phyloP scores from a whole-genome alignment of 2,329 filamentous ascomycete genomes.

The Nothomitra cinnamomea region DNA sequence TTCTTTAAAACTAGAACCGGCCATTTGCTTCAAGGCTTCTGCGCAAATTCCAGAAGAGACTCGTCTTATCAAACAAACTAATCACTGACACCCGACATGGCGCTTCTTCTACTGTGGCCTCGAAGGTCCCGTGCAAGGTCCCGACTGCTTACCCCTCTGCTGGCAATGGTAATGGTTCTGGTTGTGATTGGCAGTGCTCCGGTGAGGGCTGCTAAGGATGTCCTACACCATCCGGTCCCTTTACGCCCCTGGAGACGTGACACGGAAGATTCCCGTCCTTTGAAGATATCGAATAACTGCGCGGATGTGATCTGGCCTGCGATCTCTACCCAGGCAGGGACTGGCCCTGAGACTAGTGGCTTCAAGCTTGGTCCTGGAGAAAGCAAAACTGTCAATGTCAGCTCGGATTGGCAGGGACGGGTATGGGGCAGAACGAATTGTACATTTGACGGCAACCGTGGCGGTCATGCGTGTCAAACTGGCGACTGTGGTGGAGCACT shows the following conservation, averaged over 20 bases:
- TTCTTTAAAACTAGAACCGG: neutral
- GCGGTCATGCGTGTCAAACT: conserved; percentile 45
- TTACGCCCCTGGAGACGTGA: neutral
- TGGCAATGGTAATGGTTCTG: neutral
- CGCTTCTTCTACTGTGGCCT: neutral
- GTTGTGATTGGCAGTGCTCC: neutral
- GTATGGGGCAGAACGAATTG: conserved; percentile 78
- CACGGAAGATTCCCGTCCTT: neutral
- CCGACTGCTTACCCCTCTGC: neutral
- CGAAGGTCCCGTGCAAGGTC: neutral
- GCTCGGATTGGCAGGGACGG: conserved; percentile 61
- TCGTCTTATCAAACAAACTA: neutral
- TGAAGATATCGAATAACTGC: conserved; percentile 40
- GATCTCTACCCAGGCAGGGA: conserved; percentile 54
- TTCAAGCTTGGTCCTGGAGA: conserved; percentile 47
- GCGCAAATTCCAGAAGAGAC: neutral
- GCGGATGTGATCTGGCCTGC: conserved; percentile 58
- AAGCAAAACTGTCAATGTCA: conserved; percentile 45
- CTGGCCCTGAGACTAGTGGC: conserved; percentile 47
- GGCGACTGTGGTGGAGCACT: conserved; percentile 60
- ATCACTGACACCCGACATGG: neutral
- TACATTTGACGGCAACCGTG: conserved; percentile 43
- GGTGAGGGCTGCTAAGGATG: neutral
- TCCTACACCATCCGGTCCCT: neutral
- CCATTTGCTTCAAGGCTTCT: neutral